phyloP scores from a whole-genome alignment of 768 basidiomycete species.

The Lactarius vividus region DNA sequence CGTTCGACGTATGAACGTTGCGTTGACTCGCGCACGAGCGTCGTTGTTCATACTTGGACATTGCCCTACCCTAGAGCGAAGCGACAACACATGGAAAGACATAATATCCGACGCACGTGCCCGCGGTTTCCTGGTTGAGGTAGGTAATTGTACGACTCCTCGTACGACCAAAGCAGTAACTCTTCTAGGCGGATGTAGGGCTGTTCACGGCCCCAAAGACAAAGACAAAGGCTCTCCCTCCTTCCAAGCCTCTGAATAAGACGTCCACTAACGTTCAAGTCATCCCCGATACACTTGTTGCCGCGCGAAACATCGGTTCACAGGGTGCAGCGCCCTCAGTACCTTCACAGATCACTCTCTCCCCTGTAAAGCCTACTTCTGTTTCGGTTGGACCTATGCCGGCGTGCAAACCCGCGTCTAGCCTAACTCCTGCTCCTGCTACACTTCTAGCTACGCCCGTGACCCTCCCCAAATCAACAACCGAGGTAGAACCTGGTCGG shows the following conservation, averaged over 20 bases:
- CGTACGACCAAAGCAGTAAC: background rate
- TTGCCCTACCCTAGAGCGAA: slow-evolving; percentile 82
- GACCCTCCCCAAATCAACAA: background rate
- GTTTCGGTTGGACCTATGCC: slow-evolving; percentile 8
- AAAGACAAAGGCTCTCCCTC: background rate
- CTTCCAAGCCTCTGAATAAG: slow-evolving; percentile 12
- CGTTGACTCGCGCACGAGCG: slow-evolving; percentile 91
- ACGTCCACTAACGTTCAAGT: background rate
- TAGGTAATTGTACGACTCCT: slow-evolving; percentile 37
- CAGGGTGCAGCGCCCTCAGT: background rate
- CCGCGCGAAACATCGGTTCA: slow-evolving; percentile 19
- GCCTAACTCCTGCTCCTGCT: slow-evolving; percentile 8
- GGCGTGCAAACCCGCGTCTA: background rate
- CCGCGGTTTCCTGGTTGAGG: slow-evolving; percentile 62
- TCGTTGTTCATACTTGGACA: slow-evolving; percentile 94
- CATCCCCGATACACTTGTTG: slow-evolving; percentile 17
- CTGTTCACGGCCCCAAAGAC: slow-evolving; percentile 40
- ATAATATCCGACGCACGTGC: slow-evolving; percentile 76
- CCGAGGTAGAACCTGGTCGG: slow-evolving; percentile 1
- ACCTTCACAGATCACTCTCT: background rate
- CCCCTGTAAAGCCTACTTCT: background rate
- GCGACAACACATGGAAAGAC: slow-evolving; percentile 72
- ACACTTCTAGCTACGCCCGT: background rate
- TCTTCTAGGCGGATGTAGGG: slow-evolving; percentile 35
- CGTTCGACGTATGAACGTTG: slow-evolving; percentile 95